These are phyloP conservation scores for Mucor velutinosus DNA, from an alignment of 371 early-diverging fungal genomes.

Conservation along the genomic window DNA sequence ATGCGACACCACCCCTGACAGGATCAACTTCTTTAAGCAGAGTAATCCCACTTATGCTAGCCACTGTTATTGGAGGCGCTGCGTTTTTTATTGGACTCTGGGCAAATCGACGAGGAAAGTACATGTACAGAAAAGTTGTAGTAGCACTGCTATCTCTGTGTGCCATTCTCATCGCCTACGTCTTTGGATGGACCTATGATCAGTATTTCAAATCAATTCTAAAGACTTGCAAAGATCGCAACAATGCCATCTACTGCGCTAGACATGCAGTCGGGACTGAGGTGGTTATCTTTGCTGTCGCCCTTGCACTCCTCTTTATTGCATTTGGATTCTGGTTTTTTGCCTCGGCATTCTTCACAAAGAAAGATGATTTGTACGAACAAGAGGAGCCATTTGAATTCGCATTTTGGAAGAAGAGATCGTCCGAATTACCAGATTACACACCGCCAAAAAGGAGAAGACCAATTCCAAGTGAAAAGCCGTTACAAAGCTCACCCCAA, in stretches of 20 bases:
- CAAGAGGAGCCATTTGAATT: not conserved
- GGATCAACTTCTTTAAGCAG: conserved; percentile 18
- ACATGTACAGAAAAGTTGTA: conserved; percentile 19
- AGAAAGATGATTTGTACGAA: not conserved
- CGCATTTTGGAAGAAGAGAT: not conserved
- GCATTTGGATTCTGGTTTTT: conserved; percentile 21
- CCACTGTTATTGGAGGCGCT: conserved; percentile 17
- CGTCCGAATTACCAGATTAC: not conserved
- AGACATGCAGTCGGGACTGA: conserved; percentile 24
- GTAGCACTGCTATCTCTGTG: conserved; percentile 21
- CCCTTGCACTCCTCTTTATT: conserved; percentile 22
- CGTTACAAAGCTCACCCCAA: not conserved
- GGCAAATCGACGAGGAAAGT: conserved; percentile 19
- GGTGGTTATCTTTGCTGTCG: conserved; percentile 28
- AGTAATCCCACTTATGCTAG: conserved; percentile 30
- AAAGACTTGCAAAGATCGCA: conserved; percentile 15
- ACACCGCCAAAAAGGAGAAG: not conserved
- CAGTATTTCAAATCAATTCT: conserved; percentile 21
- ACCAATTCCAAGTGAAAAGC: not conserved
- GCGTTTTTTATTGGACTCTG: conserved; percentile 30
- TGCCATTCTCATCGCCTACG: conserved; percentile 17
- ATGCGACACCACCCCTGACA: conserved; percentile 22
- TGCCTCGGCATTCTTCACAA: conserved; percentile 12
- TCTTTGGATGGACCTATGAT: conserved; percentile 24
- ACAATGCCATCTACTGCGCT: conserved; percentile 24